Conservation (phyloP, 371 early-diverging fungal genomes). For the Dichotomocladium elegans region DNA sequence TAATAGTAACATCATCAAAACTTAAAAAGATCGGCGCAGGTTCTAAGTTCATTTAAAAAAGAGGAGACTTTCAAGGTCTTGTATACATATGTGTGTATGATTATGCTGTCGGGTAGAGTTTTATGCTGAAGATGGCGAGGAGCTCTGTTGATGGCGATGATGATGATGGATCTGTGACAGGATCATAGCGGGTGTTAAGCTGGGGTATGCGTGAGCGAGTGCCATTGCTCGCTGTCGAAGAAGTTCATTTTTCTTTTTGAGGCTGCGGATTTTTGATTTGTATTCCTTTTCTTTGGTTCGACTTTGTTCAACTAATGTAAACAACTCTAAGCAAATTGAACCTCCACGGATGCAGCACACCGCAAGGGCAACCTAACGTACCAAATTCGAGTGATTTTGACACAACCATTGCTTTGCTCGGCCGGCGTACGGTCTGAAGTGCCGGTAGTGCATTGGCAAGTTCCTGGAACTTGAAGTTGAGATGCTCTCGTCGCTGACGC, state of each 20-base stretch:
- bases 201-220: neutral
- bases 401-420: constrained; percentile 78
- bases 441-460: constrained; percentile 73
- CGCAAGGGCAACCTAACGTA: constrained; percentile 9
- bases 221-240: constrained; percentile 24
- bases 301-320: constrained; percentile 25
- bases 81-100: no score
- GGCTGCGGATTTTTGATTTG: constrained; percentile 18
- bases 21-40: no score
- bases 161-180: neutral
- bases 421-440: constrained; percentile 69
- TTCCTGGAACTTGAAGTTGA: constrained; percentile 75
- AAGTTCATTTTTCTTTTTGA: constrained; percentile 28
- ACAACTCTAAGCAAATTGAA: no score
- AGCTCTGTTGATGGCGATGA: no score
- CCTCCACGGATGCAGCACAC: neutral
- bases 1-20: no score
- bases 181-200: neutral
- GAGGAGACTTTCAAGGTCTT: no score
- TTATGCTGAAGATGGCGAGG: no score
- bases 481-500: constrained; percentile 73
- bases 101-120: no score
- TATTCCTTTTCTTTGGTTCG: constrained; percentile 19
- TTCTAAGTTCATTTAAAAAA: no score
- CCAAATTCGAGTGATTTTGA: constrained; percentile 68